Percentiles rank a stretch among this genome's conserved stretches.
These are phyloP conservation scores for Xeromyces bisporus DNA, from an alignment of 495 filamentous ascomycete species.

Conservation along the genomic window DNA sequence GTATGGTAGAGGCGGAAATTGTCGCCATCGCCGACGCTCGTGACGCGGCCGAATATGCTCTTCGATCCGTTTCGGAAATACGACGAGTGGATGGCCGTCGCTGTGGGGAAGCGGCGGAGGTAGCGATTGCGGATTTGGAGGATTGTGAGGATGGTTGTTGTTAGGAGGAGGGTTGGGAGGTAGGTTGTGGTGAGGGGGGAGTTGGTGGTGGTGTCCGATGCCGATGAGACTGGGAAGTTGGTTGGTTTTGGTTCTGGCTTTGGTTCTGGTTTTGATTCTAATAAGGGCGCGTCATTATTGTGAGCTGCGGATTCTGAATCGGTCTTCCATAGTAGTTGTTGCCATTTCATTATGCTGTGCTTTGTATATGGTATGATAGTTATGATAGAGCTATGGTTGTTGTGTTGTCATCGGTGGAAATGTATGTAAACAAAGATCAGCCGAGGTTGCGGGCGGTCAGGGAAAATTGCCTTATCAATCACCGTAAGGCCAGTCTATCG, in stretches of 20 bases:
- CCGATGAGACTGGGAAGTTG: no score
- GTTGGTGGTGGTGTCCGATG: no score
- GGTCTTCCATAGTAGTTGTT: no score
- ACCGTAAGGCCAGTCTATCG: no score
- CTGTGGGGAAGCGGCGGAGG: conserved; percentile 64
- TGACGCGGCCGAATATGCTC: conserved; percentile 68
- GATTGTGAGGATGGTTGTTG: conserved; percentile 41
- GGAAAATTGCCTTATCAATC: no score
- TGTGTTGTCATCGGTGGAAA: neutral
- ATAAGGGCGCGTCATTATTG: neutral
- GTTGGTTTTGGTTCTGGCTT: no score
- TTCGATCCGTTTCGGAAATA: conserved; percentile 41
- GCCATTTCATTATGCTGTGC: no score
- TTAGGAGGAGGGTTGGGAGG: conserved; percentile 51
- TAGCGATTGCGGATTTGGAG: conserved; percentile 41
- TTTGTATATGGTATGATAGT: no score
- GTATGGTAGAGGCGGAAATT: conserved; percentile 90
- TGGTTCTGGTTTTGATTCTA: conserved; percentile 7
- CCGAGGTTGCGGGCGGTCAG: no score
- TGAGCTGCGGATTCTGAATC: no score
- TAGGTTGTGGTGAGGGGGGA: conserved; percentile 51
- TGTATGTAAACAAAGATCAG: no score
- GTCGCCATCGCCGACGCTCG: conserved; percentile 90
- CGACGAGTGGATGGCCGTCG: conserved; percentile 48
- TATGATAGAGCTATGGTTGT: neutral